Conservation (phyloP, 345 rosid species). For the Populus simonii region DNA sequence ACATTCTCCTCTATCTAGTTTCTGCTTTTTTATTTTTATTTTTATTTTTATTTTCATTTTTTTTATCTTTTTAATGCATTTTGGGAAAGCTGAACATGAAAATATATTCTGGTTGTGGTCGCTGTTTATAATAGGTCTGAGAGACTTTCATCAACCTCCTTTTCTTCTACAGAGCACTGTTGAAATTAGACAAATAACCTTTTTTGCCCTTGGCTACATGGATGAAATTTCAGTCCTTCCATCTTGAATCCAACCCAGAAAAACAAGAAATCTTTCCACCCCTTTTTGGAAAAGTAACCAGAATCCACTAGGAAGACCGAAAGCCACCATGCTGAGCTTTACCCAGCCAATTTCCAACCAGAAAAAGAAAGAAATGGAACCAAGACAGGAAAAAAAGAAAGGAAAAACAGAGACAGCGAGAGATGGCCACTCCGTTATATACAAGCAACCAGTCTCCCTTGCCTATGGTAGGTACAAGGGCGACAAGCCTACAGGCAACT, state of each 20-base stretch:
- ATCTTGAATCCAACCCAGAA: neutral
- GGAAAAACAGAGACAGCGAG: neutral
- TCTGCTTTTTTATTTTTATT: no score
- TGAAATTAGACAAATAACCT: neutral
- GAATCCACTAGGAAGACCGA: neutral
- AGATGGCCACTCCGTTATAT: constrained; percentile 5
- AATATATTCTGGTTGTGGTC: neutral
- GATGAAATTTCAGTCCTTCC: neutral
- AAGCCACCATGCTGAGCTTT: neutral
- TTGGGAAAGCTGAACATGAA: neutral
- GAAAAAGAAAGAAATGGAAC: neutral
- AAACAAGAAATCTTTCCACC: neutral
- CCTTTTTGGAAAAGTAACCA: neutral
- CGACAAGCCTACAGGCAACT: constrained; percentile 7
- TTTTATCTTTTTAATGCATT: neutral
- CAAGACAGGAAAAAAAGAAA: neutral
- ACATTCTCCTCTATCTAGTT: neutral
- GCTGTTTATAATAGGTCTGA: neutral
- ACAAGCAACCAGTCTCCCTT: constrained; percentile 6
- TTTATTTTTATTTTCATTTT: no score
- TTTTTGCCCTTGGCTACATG: no score
- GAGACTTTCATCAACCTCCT: neutral
- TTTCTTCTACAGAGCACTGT: no score
- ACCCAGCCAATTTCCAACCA: constrained; percentile 3
- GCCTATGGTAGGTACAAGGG: neutral